Base-by-base conservation (phyloP, 176 grass and related monocot species). In the Eleusine coracana region DNA sequence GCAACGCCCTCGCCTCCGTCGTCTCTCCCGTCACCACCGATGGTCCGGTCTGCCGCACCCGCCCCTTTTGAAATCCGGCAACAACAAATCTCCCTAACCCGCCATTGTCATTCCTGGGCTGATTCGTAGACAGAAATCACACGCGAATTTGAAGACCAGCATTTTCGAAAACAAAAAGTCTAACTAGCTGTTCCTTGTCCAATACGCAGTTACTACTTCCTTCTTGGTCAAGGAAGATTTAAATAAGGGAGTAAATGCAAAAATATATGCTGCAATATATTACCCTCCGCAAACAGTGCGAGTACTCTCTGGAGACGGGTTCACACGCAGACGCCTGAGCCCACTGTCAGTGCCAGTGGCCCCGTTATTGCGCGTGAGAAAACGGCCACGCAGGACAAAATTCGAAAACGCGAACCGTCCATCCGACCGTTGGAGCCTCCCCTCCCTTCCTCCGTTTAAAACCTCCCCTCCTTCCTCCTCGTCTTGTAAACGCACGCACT, bases 371-470 rank as follows among this genome's bases (percentile, higher is more conserved):
- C 15, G 44, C 29, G 45, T 80, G 78, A 27, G 27, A 39, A 51
- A 10, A 16, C 3, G 41, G 41, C 41, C 40, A 20, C 74, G 37
- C 54, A 42, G 55, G 41, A 23, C 31, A 50, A 52, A 77, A 82
- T 81, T 56, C 25, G 73, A 86, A 82, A 77, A 71, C 45, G 42
- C 2, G 4, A 59, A n/a, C 15, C 60, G 36, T 5, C 16, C 68
- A 85, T 41, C 7, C 66, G 87, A 89, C 88, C 88, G 88, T 86
- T 89, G 78, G 65, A 82, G 46, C 55, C n/a, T 2, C 70, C 10
- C 7, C 73, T 49, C 14, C 25, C 46, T 9, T 21, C 54, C 45
- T 60, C 17, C 65, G 15, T 20, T 59, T 59, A 78, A 68, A 61
- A n/a, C 8, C 11, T 41, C 39, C 20, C 18, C 31, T 8, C 6